phyloP scores from a whole-genome alignment of 2,329 filamentous ascomycete genomes.

The Fusarium metavorans region DNA sequence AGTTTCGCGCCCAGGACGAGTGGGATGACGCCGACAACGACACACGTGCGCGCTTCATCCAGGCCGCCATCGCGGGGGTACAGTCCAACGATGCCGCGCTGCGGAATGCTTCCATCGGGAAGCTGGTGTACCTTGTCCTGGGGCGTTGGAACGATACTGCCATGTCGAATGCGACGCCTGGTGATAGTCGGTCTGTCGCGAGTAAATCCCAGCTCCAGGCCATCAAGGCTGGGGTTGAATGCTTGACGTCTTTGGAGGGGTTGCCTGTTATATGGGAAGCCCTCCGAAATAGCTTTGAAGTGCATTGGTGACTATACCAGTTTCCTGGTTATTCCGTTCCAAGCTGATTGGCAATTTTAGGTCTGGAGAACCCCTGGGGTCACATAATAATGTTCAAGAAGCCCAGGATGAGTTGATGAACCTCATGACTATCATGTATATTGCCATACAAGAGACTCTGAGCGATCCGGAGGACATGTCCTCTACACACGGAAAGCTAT shows the following conservation, averaged over 20 bases:
- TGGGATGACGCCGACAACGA: constrained; percentile 77
- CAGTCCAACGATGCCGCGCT: constrained; percentile 61
- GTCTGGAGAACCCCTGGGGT: constrained; percentile 57
- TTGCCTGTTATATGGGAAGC: constrained; percentile 64
- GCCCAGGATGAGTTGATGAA: constrained; percentile 71
- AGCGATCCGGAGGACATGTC: constrained; percentile 64
- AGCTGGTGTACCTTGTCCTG: constrained; percentile 71
- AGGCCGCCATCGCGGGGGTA: constrained; percentile 60
- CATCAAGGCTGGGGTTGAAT: constrained; percentile 66
- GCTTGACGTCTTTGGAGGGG: constrained; percentile 64
- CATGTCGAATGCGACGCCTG: constrained; percentile 57
- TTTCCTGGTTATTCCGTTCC: background rate
- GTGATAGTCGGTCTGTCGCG: constrained; percentile 62
- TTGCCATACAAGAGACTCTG: constrained; percentile 68
- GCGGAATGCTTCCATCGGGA: constrained; percentile 66
- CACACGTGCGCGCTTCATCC: constrained; percentile 68
- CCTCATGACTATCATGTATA: constrained; percentile 73
- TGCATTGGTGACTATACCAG: constrained; percentile 60
- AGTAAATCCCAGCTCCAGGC: constrained; percentile 68
- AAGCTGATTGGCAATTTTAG: constrained; percentile 51
- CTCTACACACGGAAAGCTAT: constrained; percentile 61
- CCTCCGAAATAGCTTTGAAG: constrained; percentile 62
- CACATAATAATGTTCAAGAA: constrained; percentile 60
- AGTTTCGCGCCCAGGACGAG: constrained; percentile 53
- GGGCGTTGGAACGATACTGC: constrained; percentile 79